A percentile compares a stretch with the other conserved stretches of the same genome.
These are phyloP conservation scores for Vanilla planifolia DNA, from an alignment of 106 monocot species.

Conservation along the genomic window DNA sequence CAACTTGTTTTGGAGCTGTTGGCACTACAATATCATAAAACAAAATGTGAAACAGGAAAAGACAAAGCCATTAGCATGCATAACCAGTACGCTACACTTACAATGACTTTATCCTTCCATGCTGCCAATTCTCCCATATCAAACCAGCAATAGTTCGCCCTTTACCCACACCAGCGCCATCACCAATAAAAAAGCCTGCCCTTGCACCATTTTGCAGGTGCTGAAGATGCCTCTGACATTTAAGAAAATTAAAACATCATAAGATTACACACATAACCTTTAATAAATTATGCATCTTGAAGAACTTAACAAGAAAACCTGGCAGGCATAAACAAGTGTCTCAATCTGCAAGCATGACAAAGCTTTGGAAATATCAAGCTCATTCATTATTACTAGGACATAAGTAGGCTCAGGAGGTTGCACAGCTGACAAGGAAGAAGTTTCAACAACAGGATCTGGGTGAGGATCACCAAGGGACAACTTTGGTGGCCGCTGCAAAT, in stretches of 20 bases:
- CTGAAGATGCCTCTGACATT: constrained; percentile 75
- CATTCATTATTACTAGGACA: constrained; percentile 64
- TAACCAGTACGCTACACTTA: constrained; percentile 29
- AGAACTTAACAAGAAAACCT: constrained; percentile 39
- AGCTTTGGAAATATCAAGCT: constrained; percentile 61
- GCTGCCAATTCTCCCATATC: constrained; percentile 99
- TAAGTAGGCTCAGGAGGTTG: constrained; percentile 97
- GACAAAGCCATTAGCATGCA: neutral
- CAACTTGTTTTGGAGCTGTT: neutral
- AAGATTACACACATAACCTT: neutral
- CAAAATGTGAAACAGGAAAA: constrained; percentile 1
- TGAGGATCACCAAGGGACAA: constrained; percentile 79
- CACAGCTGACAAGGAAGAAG: constrained; percentile 95
- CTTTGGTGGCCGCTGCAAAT: constrained; percentile 74
- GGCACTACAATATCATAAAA: neutral
- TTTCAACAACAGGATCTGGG: constrained; percentile 98
- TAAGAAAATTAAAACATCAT: constrained; percentile 1
- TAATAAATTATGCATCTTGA: neutral
- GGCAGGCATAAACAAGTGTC: constrained; percentile 91
- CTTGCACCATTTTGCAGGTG: constrained; percentile 80
- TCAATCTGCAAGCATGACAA: constrained; percentile 97
- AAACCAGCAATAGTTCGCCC: constrained; percentile 96
- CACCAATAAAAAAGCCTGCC: constrained; percentile 98
- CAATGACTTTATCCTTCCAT: constrained; percentile 74
- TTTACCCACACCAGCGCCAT: constrained; percentile 99